phyloP scores from a whole-genome alignment of 2,329 filamentous ascomycete genomes.

The Ophiostoma novo-ulmi region DNA sequence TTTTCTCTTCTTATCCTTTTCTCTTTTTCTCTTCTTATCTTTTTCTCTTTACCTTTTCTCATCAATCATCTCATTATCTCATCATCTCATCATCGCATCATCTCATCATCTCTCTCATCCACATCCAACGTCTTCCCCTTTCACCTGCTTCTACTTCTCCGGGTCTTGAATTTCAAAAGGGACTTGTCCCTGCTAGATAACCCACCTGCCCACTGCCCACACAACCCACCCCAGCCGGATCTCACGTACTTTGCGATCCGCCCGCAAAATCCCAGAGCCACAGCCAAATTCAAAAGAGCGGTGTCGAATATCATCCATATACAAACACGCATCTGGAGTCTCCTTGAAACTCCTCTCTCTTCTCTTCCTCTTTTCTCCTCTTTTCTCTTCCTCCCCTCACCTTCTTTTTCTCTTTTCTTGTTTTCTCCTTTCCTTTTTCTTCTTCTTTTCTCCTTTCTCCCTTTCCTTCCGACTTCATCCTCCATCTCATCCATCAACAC shows the following conservation, averaged over 20 bases:
- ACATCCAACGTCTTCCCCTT: background rate
- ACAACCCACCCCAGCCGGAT: conserved; percentile 18
- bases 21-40: background rate
- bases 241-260: conserved; percentile 12
- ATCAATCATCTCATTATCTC: background rate
- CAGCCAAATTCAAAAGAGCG: conserved; percentile 27
- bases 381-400: background rate
- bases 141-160: conserved; percentile 2
- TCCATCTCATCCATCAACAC: conserved; percentile 9
- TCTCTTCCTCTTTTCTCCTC: background rate
- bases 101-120: background rate
- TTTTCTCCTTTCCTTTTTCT: background rate
- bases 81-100: background rate
- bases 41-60: background rate
- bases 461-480: background rate
- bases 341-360: conserved; percentile 19
- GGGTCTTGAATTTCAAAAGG: background rate
- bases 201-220: background rate
- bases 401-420: background rate
- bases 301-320: conserved; percentile 25
- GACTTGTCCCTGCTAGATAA: conserved; percentile 11
- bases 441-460: conserved; percentile 7
- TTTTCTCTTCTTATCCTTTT: background rate
- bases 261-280: conserved; percentile 9
- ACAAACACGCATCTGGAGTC: conserved; percentile 20